A percentile compares a stretch with the other conserved stretches of the same genome.
Conservation (phyloP, 768 basidiomycete genomes). For the Hortiboletus campestris region DNA sequence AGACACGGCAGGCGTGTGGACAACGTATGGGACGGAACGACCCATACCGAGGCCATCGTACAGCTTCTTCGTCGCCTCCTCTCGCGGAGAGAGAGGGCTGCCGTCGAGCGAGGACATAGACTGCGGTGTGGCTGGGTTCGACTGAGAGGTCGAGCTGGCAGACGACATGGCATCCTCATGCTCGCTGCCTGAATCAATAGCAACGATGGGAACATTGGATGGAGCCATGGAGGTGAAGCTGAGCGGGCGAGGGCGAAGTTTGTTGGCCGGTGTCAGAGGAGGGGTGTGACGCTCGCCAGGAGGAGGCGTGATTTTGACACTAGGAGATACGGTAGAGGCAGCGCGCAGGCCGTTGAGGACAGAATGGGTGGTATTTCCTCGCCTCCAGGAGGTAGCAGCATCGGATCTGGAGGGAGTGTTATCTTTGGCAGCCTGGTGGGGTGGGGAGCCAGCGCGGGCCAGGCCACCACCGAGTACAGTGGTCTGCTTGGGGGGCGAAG, state of each 20-base stretch:
- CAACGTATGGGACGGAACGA: slow-evolving; percentile 48
- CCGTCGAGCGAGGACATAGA: slow-evolving; percentile 57
- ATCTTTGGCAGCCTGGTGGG: slow-evolving; percentile 36
- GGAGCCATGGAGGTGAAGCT: slow-evolving; percentile 55
- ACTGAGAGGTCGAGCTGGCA: slow-evolving; percentile 55
- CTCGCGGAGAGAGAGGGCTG: slow-evolving; percentile 74
- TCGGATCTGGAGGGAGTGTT: slow-evolving; percentile 75
- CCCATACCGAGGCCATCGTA: slow-evolving; percentile 90
- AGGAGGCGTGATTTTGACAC: slow-evolving; percentile 72
- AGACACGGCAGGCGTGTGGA: slow-evolving; percentile 23
- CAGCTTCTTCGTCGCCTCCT: slow-evolving; percentile 82
- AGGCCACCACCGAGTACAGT: slow-evolving; percentile 73
- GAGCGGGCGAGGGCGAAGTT: slow-evolving; percentile 64
- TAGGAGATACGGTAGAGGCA: slow-evolving; percentile 52
- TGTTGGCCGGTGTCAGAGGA: slow-evolving; percentile 33
- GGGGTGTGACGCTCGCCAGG: slow-evolving; percentile 58
- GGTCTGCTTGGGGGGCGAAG: slow-evolving; percentile 52
- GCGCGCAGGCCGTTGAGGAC: slow-evolving; percentile 65
- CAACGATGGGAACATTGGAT: slow-evolving; percentile 46
- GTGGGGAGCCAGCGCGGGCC: slow-evolving; percentile 54
- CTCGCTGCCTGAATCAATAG: slow-evolving; percentile 55
- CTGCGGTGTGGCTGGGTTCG: slow-evolving; percentile 77
- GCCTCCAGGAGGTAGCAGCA: slow-evolving; percentile 76
- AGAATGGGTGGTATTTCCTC: slow-evolving; percentile 66
- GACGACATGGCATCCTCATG: slow-evolving; percentile 58